A percentile compares a stretch with the other conserved stretches of the same genome.
Evolutionary conservation across 129 eudicot genomes (phyloP).

Genomic region (Apium graveolens): DNA sequence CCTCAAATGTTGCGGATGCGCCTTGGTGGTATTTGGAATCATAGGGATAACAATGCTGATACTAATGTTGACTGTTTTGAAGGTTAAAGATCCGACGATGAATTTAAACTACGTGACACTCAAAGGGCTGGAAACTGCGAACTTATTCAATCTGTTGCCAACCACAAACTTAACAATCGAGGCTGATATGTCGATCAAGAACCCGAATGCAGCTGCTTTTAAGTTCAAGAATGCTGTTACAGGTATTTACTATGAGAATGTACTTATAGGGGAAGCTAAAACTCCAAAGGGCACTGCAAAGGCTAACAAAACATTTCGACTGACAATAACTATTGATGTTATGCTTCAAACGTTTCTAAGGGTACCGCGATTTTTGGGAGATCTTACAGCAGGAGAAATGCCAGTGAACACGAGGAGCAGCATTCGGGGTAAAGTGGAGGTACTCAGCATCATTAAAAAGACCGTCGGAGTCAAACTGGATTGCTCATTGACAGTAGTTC

Average conservation of each 20-base stretch:
- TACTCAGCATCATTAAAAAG: slow-evolving; percentile 5
- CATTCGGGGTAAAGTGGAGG: slow-evolving; percentile 14
- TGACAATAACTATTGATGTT: slow-evolving; percentile 8
- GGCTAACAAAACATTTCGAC: slow-evolving; percentile 12
- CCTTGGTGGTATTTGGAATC: not conserved
- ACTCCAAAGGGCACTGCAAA: slow-evolving; percentile 10
- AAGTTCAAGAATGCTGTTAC: slow-evolving; percentile 4
- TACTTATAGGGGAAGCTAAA: slow-evolving; percentile 2
- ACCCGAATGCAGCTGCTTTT: slow-evolving; percentile 20
- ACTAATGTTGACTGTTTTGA: slow-evolving; percentile 7
- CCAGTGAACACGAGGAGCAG: slow-evolving; percentile 10
- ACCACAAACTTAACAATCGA: not conserved
- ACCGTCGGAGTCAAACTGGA: slow-evolving; percentile 8
- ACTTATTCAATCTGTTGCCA: not conserved
- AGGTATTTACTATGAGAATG: slow-evolving; percentile 1
- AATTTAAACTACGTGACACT: slow-evolving; percentile 3
- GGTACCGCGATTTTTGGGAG: slow-evolving; percentile 4
- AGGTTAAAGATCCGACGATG: slow-evolving; percentile 13
- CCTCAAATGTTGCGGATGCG: slow-evolving; percentile 14
- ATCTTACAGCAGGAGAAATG: slow-evolving; percentile 9
- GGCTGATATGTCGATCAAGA: slow-evolving; percentile 19
- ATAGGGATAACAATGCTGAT: slow-evolving; percentile 5
- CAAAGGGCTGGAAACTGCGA: not conserved
- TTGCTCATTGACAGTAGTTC: slow-evolving; percentile 7
- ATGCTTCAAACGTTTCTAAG: slow-evolving; percentile 5